phyloP scores from a whole-genome alignment of 2,329 filamentous ascomycete genomes.

The Elsinoe ampelina region DNA sequence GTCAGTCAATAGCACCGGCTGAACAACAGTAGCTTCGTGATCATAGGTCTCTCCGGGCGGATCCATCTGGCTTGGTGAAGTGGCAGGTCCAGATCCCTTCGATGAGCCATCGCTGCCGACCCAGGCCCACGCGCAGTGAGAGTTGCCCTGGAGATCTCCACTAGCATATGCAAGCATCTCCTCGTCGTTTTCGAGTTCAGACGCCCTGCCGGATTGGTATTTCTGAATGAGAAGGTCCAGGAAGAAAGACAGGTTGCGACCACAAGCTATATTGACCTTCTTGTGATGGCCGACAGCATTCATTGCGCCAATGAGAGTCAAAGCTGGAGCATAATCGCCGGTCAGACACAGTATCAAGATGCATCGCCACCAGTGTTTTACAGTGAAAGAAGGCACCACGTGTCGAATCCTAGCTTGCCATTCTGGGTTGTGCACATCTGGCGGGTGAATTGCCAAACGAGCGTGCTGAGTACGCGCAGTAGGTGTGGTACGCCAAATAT shows the following conservation, averaged over 20 bases:
- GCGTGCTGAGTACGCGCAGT: conserved; percentile 20
- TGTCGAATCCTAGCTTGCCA: conserved; percentile 53
- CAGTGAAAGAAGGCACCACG: conserved; percentile 64
- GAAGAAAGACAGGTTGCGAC: conserved; percentile 75
- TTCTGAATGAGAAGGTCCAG: conserved; percentile 55
- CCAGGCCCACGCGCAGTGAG: conserved; percentile 79
- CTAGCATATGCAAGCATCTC: conserved; percentile 81
- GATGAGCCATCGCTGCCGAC: conserved; percentile 36
- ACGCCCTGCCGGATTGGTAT: conserved; percentile 34
- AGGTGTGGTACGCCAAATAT: conserved; percentile 53
- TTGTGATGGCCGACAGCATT: conserved; percentile 61
- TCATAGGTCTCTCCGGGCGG: conserved; percentile 26
- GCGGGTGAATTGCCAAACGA: conserved; percentile 21
- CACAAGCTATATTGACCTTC: conserved; percentile 67
- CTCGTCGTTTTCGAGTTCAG: conserved; percentile 58
- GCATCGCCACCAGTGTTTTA: conserved; percentile 80
- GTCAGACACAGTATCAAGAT: conserved; percentile 69
- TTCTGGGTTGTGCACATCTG: conserved; percentile 26
- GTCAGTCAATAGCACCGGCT: conserved; percentile 41
- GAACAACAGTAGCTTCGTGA: conserved; percentile 39
- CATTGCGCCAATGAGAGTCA: conserved; percentile 62
- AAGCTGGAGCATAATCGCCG: conserved; percentile 62
- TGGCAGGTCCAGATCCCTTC: conserved; percentile 16
- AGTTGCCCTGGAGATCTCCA: conserved; percentile 73
- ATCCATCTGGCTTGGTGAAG: conserved; percentile 10